Conservation (phyloP, 2,329 filamentous ascomycete species). For the Pseudogymnoascus sp. region DNA sequence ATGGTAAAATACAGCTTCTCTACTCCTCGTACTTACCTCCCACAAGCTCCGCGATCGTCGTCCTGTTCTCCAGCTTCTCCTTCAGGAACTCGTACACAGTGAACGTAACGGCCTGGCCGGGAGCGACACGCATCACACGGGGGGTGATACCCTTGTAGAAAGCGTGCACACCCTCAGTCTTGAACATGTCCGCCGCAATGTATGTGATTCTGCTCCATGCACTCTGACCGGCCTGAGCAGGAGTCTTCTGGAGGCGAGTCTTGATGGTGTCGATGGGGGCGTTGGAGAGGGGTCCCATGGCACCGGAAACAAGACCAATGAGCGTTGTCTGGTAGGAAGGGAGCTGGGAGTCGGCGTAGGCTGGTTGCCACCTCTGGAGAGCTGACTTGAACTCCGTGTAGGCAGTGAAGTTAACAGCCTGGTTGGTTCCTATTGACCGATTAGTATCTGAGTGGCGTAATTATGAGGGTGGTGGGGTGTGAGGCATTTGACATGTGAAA, state of each 20-base stretch:
- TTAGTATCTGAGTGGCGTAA: neutral
- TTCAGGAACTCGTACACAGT: slow-evolving; percentile 73
- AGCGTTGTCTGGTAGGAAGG: slow-evolving; percentile 85
- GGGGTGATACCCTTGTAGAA: slow-evolving; percentile 99
- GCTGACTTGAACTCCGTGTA: slow-evolving; percentile 87
- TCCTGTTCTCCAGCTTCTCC: slow-evolving; percentile 58
- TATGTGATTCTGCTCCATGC: slow-evolving; percentile 69
- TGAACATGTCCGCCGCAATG: slow-evolving; percentile 81
- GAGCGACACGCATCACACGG: slow-evolving; percentile 92
- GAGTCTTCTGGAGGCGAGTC: slow-evolving; percentile 86
- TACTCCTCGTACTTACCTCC: slow-evolving; percentile 63
- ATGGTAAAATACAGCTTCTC: slow-evolving; percentile 10
- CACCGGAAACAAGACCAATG: slow-evolving; percentile 79
- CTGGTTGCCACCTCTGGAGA: slow-evolving; percentile 65
- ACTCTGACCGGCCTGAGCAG: slow-evolving; percentile 71
- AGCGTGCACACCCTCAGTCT: slow-evolving; percentile 85
- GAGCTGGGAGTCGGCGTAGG: slow-evolving; percentile 56
- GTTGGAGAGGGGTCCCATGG: slow-evolving; percentile 93
- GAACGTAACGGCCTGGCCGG: slow-evolving; percentile 76
- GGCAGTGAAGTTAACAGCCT: slow-evolving; percentile 97
- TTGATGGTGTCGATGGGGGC: slow-evolving; percentile 99
- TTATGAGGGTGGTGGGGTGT: neutral
- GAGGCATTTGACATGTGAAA: slow-evolving; percentile 10
- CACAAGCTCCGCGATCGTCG: slow-evolving; percentile 49
- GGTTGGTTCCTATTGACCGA: slow-evolving; percentile 50